phyloP scores from a whole-genome alignment of 1,139 yeast species.

The Groenewaldozyma auringiensis region DNA sequence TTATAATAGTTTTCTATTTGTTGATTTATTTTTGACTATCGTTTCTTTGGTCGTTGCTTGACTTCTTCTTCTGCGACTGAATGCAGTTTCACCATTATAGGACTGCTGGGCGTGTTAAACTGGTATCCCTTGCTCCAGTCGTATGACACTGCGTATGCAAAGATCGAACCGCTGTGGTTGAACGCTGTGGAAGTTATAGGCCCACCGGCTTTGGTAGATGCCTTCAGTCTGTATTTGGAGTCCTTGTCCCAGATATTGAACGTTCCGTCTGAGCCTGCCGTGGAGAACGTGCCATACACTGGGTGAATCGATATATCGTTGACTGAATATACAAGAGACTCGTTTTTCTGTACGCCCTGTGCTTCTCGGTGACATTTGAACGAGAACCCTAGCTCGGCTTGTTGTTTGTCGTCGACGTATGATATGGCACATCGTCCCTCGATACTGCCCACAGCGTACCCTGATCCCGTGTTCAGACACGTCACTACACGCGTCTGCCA shows the following conservation, averaged over 20 bases:
- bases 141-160: conserved; percentile 88
- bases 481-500: conserved; percentile 80
- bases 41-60: conserved; percentile 49
- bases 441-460: conserved; percentile 85
- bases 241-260: conserved; percentile 97
- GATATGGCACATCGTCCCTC: conserved; percentile 98
- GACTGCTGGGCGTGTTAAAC: conserved; percentile 67
- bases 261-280: conserved; percentile 94
- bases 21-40: conserved; percentile 7
- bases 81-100: conserved; percentile 73
- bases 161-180: conserved; percentile 73
- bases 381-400: conserved; percentile 59
- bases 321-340: conserved; percentile 58
- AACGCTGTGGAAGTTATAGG: conserved; percentile 74
- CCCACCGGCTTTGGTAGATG: conserved; percentile 64
- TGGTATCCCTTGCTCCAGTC: conserved; percentile 90
- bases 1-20: too few species aligned
- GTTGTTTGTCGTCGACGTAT: conserved; percentile 78
- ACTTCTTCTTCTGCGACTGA: conserved; percentile 81
- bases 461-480: conserved; percentile 85
- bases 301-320: conserved; percentile 87
- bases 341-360: conserved; percentile 34
- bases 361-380: conserved; percentile 84
- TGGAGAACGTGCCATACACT: conserved; percentile 77
- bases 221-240: conserved; percentile 78